Base-by-base conservation (phyloP, 208 protist species). In the Crithidia bombi region DNA sequence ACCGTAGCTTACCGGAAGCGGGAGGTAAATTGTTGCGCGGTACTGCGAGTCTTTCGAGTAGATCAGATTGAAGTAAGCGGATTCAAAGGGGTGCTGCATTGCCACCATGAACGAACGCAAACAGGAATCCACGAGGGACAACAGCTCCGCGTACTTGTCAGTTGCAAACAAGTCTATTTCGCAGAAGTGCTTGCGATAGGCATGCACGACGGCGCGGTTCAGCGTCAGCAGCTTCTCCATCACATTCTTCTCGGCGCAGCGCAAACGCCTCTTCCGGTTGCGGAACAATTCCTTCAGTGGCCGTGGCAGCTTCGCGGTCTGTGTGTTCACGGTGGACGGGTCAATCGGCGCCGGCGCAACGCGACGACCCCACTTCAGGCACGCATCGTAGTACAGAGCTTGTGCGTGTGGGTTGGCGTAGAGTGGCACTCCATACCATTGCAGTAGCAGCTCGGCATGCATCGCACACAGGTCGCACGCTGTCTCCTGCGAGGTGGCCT, bases 381-480 rank as follows among this genome's bases (percentile, higher is more conserved):
- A 89, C 6, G 79, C 88, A 39, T 90, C 85, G 68, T 81, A 87
- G 65, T 91, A 83, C 25, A 44, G 64, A 26, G 70, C 70, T 69
- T 93, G 88, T 12, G 56, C 56, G 5, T 49, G 32, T 1, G 71
- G 35, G 32, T 67, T 63, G 0, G 46, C 26, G 38, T 58, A 81
- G 1, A 94, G 17, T 12, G 73, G 81, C n/a, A 90, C 52, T 5
- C 89, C 89, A 9, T 87, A 72, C 72, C 80, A 88, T 28, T 73
- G 67, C 35, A 91, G 65, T 12, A 91, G 65, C 43, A 65, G 39
- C 75, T 94, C 89, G 10, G 79, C 79, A 72, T 94, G 89, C 89
- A 94, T 94, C 26, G 89, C 89, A 58, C 89, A 94, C 49, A 94
- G 51, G 11, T 72, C 57, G 2, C 51, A 23, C 12, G 89, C 80